These are phyloP conservation scores for Prunus armeniaca DNA, from an alignment of 306 rosid genomes.

Conservation along the genomic window DNA sequence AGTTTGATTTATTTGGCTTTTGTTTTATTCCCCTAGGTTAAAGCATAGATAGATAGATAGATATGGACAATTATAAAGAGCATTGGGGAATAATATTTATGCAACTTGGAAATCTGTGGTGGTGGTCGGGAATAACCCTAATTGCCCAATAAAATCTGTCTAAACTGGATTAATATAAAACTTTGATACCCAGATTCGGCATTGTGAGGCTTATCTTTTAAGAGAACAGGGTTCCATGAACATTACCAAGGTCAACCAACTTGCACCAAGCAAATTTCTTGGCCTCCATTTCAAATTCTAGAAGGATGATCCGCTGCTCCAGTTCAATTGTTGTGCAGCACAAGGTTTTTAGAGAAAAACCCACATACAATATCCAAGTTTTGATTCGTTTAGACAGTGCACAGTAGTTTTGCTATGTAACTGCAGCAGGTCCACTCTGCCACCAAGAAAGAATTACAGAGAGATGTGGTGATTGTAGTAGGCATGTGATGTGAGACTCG, in stretches of 20 bases:
- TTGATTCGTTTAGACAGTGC: not conserved
- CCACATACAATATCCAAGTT: not conserved
- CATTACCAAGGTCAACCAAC: slow-evolving; percentile 26
- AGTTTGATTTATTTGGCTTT: not conserved
- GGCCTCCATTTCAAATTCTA: not conserved
- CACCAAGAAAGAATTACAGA: not conserved
- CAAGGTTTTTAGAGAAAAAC: not conserved
- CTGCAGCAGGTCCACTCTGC: slow-evolving; percentile 8
- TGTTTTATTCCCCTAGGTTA: slow-evolving; percentile 9
- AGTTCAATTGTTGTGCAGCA: not conserved
- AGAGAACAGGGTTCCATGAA: slow-evolving; percentile 18
- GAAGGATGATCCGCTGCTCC: not conserved
- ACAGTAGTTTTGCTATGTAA: not conserved
- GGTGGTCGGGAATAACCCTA: slow-evolving; percentile 32
- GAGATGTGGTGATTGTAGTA: slow-evolving; percentile 1
- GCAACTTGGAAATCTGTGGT: slow-evolving; percentile 36
- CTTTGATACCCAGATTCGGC: slow-evolving; percentile 34
- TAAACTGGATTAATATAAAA: not conserved
- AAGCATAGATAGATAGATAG: not conserved
- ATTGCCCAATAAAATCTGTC: not conserved
- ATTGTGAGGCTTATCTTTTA: slow-evolving; percentile 36
- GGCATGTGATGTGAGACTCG: slow-evolving; percentile 27
- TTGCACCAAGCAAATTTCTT: slow-evolving; percentile 3
- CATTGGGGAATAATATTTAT: slow-evolving; percentile 39
- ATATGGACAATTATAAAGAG: slow-evolving; percentile 23